Base-by-base conservation (phyloP, 805 yeast genomes). In the Diddensiella caesifluorescens region DNA sequence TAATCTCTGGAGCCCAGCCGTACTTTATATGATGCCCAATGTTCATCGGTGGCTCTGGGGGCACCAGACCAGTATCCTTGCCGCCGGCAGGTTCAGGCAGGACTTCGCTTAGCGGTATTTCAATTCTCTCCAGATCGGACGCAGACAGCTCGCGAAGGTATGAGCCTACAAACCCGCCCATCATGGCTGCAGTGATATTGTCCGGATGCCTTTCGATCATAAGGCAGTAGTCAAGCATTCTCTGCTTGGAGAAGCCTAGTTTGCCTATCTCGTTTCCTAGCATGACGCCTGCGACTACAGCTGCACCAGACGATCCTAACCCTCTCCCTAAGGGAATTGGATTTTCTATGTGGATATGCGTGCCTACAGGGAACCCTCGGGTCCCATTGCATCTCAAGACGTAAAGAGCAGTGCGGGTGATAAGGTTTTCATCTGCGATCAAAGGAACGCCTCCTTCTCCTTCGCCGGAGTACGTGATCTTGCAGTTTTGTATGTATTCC, bases 171-270 rank as follows among this genome's bases (percentile, higher is more conserved):
- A 92, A 92, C 1, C 98, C 97, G 46, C 98, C 98, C 80, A 89
- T 83, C 95, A 92, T 87, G 27, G 98, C 95, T 23, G 98, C 98
- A 9, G 96, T 87, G 57, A 92, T 89, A 63, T 92, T 92, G 65
- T 92, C 98, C 26, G 98, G 98, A 58, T 92, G 98, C 61, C 97
- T 80, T 69, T 92, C 98, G 52, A 92, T 89, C 92, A 92, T 85
- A 54, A 92, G 73, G 63, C 96, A 87, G 69, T 84, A 92, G 63
- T 92, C 98, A 55, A 92, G 70, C 79, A 92, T 74, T 54, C 97
- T 73, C 54, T 77, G 80, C 63, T 83, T 89, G 38, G 80, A 67
- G 46, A 88, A 76, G 1, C 75, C 77, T 26, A 90, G 68, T 38
- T 76, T 70, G 28, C 92, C 96, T 25, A 89, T 71, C 50, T 81